These are phyloP conservation scores for Encephalitozoon intestinalis DNA, from an alignment of 371 early-diverging fungal species.

Conservation along the genomic window DNA sequence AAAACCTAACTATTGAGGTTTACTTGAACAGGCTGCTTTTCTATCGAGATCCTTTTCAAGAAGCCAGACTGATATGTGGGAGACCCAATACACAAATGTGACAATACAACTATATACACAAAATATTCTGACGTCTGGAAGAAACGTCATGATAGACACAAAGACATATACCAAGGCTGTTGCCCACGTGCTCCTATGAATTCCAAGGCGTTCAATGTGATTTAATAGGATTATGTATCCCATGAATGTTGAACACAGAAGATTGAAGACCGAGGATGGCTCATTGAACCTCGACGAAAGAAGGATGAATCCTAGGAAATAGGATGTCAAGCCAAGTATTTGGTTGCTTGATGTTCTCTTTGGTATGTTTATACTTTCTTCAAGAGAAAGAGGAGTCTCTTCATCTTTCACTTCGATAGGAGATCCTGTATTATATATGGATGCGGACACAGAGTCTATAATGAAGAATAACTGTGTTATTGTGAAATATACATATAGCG, in stretches of 20 bases:
- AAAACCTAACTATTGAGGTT: neutral
- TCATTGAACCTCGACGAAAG: conserved; percentile 31
- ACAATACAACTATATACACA: conserved; percentile 1
- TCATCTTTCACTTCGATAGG: neutral
- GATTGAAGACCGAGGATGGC: conserved; percentile 29
- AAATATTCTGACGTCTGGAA: neutral
- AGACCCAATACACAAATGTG: neutral
- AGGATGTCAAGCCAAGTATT: conserved; percentile 8
- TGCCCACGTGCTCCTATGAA: neutral
- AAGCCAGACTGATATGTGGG: neutral
- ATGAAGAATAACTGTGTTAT: conserved; percentile 25
- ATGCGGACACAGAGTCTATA: conserved; percentile 17
- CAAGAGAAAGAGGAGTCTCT: conserved; percentile 17
- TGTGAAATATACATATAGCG: conserved; percentile 31
- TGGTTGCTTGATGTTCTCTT: conserved; percentile 7
- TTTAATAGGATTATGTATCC: conserved; percentile 7
- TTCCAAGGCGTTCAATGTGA: neutral
- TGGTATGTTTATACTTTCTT: conserved; percentile 35
- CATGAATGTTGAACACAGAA: conserved; percentile 19
- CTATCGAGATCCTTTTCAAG: neutral
- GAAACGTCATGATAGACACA: neutral
- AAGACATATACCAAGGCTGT: neutral
- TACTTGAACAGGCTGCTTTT: neutral
- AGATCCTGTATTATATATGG: conserved; percentile 5
- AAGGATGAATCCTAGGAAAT: conserved; percentile 24